phyloP scores from a whole-genome alignment of 345 rosid genomes.

The Nephelium lappaceum region DNA sequence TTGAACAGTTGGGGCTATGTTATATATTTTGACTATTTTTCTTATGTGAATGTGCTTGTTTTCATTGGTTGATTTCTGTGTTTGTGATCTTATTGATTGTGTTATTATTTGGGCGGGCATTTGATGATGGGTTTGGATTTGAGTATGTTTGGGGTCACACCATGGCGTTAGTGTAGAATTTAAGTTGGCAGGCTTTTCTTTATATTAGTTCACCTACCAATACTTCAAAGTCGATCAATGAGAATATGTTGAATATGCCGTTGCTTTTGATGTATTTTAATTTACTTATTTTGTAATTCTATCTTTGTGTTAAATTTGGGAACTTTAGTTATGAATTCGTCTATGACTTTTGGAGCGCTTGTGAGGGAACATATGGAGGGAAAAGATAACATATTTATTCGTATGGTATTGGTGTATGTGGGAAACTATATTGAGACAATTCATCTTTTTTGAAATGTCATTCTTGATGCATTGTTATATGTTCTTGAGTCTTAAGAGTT shows the following conservation, averaged over 20 bases:
- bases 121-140: background rate
- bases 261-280: background rate
- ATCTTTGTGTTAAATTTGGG: background rate
- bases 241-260: background rate
- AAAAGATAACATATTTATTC: background rate
- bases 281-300: background rate
- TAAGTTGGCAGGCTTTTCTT: background rate
- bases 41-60: background rate
- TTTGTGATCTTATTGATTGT: constrained; percentile 1
- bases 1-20: background rate
- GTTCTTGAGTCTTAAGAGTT: constrained; percentile 8
- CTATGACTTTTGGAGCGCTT: no score
- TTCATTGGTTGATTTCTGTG: background rate
- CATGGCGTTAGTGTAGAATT: background rate
- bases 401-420: background rate
- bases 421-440: background rate
- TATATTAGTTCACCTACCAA: background rate
- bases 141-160: background rate
- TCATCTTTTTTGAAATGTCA: background rate
- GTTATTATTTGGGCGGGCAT: background rate
- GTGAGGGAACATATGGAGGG: background rate
- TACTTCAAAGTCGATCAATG: background rate
- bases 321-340: background rate
- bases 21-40: background rate
- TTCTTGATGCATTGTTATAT: background rate